Evolutionary conservation across 805 yeast genomes (phyloP).

Genomic region (Kuraishia piskuri): DNA sequence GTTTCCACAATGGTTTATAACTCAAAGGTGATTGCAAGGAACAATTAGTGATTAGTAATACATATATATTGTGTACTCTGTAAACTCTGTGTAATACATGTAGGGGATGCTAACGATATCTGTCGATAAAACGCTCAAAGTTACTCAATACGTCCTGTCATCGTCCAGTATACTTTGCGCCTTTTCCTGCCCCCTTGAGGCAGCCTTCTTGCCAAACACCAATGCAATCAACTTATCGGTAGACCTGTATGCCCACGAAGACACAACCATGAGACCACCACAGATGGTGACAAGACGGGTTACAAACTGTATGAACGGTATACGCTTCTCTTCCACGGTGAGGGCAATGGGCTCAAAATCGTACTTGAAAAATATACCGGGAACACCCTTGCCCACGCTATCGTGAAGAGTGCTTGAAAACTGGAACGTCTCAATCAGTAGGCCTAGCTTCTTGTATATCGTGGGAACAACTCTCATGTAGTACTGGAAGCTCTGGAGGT

Average conservation of each 20-base stretch:
- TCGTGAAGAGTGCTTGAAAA: conserved; percentile 56
- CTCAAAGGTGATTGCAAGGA: no score
- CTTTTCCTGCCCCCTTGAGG: conserved; percentile 38
- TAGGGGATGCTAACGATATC: no score
- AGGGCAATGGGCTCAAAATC: conserved; percentile 85
- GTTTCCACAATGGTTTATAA: no score
- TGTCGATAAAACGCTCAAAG: no score
- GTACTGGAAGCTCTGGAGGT: conserved; percentile 51
- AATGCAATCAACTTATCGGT: conserved; percentile 45
- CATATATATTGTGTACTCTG: no score
- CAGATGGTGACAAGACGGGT: conserved; percentile 71
- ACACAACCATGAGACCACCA: conserved; percentile 72
- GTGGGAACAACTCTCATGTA: conserved; percentile 81
- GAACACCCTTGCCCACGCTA: conserved; percentile 24
- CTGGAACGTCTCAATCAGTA: conserved; percentile 72
- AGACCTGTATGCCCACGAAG: conserved; percentile 54
- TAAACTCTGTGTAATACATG: no score
- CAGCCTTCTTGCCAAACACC: conserved; percentile 49
- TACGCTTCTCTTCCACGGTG: conserved; percentile 57
- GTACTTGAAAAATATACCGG: conserved; percentile 79
- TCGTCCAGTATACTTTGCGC: conserved; percentile 5
- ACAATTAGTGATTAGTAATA: no score
- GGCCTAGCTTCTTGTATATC: conserved; percentile 59
- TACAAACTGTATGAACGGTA: conserved; percentile 71
- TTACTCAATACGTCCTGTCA: no score